Conservation (phyloP, 1,284 basidiomycete genomes). For the Vanrija pseudolonga region DNA sequence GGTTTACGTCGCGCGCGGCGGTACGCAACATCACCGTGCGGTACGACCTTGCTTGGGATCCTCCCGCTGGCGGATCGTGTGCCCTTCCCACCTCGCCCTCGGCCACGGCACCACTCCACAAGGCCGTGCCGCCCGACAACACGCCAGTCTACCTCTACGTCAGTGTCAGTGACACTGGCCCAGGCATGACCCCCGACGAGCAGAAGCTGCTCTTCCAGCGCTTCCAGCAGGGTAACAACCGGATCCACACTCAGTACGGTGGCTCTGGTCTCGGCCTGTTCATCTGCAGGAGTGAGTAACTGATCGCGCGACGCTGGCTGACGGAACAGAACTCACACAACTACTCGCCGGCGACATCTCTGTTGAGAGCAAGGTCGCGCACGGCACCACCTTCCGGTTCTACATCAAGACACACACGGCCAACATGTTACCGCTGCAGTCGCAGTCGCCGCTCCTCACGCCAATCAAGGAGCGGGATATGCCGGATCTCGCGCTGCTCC, state of each 20-base stretch:
- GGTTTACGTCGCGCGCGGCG: conserved; percentile 22
- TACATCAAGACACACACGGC: conserved; percentile 21
- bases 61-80: conserved; percentile 22
- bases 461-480: too few relatives aligned
- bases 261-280: conserved; percentile 39
- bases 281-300: conserved; percentile 27
- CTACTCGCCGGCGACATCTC: conserved; percentile 32
- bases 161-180: conserved; percentile 31
- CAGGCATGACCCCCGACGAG: conserved; percentile 27
- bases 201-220: conserved; percentile 26
- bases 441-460: too few relatives aligned
- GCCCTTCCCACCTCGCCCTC: conserved; percentile 1
- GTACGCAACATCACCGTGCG: conserved; percentile 26
- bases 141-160: conserved; percentile 22
- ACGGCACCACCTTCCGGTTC: conserved; percentile 49
- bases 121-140: conserved; percentile 3
- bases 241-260: conserved; percentile 32
- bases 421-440: too few relatives aligned
- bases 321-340: conserved; percentile 21
- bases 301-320: conserved; percentile 1
- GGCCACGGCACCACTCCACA: background rate
- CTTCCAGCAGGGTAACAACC: conserved; percentile 26
- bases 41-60: conserved; percentile 22
- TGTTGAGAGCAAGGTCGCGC: conserved; percentile 23
- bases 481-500: background rate